phyloP scores from a whole-genome alignment of 2,329 filamentous ascomycete species.

The Ceratocystis lukuohia region DNA sequence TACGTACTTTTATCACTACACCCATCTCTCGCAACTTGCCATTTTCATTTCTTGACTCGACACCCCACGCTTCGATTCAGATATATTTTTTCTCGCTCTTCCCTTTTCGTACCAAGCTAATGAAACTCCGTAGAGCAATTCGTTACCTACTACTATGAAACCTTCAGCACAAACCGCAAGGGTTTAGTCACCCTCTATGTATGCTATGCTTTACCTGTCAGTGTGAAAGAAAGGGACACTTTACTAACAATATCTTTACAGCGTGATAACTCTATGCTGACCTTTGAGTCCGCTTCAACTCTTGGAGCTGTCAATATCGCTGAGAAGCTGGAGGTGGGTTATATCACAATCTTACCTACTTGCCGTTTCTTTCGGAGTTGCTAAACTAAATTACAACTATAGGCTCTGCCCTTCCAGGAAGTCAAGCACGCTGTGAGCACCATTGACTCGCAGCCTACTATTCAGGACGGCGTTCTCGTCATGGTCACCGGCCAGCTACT shows the following conservation, averaged over 20 bases:
- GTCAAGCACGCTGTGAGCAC: slow-evolving; percentile 67
- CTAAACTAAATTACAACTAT: slow-evolving; percentile 19
- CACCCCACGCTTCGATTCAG: neutral
- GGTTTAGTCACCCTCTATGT: slow-evolving; percentile 66
- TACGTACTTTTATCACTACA: slow-evolving; percentile 26
- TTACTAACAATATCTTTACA: slow-evolving; percentile 28
- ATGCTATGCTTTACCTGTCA: slow-evolving; percentile 34
- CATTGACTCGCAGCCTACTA: slow-evolving; percentile 68
- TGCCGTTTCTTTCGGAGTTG: slow-evolving; percentile 2
- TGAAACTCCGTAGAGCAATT: slow-evolving; percentile 55
- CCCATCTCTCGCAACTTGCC: neutral
- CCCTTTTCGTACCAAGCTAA: neutral
- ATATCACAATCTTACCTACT: slow-evolving; percentile 10
- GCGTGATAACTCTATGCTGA: slow-evolving; percentile 80
- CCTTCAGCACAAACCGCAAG: slow-evolving; percentile 62
- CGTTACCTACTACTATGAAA: slow-evolving; percentile 78
- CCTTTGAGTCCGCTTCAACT: slow-evolving; percentile 63
- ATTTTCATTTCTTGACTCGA: neutral
- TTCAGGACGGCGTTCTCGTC: slow-evolving; percentile 60
- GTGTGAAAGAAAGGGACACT: neutral
- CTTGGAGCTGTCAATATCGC: slow-evolving; percentile 54
- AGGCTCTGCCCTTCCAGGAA: slow-evolving; percentile 69
- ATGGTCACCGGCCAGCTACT: slow-evolving; percentile 76
- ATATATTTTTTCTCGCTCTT: neutral
- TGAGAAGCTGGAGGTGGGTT: slow-evolving; percentile 65